Conservation (phyloP, 1,139 yeast genomes). For the Lodderomyces parapsilosis region DNA sequence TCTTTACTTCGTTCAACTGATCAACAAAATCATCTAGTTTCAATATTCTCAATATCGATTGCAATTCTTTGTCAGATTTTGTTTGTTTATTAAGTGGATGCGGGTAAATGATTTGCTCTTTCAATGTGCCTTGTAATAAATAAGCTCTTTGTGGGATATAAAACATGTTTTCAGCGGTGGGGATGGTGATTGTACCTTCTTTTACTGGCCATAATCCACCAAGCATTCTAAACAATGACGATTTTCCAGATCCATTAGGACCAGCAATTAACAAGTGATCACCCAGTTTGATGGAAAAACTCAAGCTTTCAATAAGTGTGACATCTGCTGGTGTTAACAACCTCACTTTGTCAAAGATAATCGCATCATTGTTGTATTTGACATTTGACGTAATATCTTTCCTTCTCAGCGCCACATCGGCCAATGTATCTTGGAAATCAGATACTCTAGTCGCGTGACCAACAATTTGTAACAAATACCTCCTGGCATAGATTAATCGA, state of each 20-base stretch:
- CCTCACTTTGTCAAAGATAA: constrained; percentile 71
- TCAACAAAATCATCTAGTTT: constrained; percentile 54
- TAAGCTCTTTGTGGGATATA: constrained; percentile 94
- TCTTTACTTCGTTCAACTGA: constrained; percentile 62
- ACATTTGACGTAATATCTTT: constrained; percentile 31
- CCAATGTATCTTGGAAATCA: constrained; percentile 65
- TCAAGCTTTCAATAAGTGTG: constrained; percentile 61
- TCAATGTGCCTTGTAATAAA: constrained; percentile 67
- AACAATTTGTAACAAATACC: constrained; percentile 77
- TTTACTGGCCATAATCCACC: constrained; percentile 94
- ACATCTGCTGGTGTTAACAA: constrained; percentile 85
- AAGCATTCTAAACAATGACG: constrained; percentile 82
- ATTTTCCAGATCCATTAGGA: constrained; percentile 94
- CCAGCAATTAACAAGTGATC: constrained; percentile 89
- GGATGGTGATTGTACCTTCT: constrained; percentile 62
- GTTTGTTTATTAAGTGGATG: constrained; percentile 62
- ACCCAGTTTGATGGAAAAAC: constrained; percentile 75
- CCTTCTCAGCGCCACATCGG: constrained; percentile 41
- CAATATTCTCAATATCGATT: constrained; percentile 58
- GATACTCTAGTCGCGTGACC: constrained; percentile 82
- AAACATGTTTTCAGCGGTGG: constrained; percentile 69
- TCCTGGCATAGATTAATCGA: constrained; percentile 79
- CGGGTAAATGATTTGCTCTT: constrained; percentile 90
- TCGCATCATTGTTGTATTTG: constrained; percentile 53
- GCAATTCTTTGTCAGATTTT: constrained; percentile 59